Evolutionary conservation across 306 rosid species (phyloP).

Genomic region (Dryas drummondii): DNA sequence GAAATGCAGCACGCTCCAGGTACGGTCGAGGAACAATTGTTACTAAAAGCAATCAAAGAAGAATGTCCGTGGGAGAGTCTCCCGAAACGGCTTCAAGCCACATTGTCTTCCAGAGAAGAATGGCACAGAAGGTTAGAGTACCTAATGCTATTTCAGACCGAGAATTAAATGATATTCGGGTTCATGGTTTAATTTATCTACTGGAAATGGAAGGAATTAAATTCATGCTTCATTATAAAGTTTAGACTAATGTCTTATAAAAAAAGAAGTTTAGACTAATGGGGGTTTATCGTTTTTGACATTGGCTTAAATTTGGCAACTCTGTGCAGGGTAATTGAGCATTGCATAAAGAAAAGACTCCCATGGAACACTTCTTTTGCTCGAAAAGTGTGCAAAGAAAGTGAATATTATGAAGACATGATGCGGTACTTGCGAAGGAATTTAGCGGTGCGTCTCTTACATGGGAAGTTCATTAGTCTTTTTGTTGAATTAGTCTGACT

Average conservation of each 20-base stretch:
- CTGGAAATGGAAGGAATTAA: background rate
- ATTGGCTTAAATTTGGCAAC: slow-evolving; percentile 1
- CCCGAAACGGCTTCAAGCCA: slow-evolving; percentile 72
- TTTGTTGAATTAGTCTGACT: slow-evolving; percentile 22
- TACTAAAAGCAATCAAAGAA: slow-evolving; percentile 72
- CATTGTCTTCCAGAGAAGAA: slow-evolving; percentile 75
- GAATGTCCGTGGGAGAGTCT: slow-evolving; percentile 85
- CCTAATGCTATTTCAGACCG: background rate
- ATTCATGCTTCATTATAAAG: background rate
- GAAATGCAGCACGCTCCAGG: slow-evolving; percentile 66
- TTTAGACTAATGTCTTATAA: background rate
- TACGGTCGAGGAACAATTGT: slow-evolving; percentile 65
- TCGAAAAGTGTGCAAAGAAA: slow-evolving; percentile 71
- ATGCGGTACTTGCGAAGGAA: slow-evolving; percentile 82
- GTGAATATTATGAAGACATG: slow-evolving; percentile 86
- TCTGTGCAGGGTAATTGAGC: slow-evolving; percentile 67
- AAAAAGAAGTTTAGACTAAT: background rate
- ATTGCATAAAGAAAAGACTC: slow-evolving; percentile 87
- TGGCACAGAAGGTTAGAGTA: slow-evolving; percentile 74
- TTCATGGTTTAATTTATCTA: background rate
- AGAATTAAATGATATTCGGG: background rate
- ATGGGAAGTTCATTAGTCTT: slow-evolving; percentile 23
- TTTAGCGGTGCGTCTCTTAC: slow-evolving; percentile 63
- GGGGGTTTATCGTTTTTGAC: background rate
- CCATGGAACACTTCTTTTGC: slow-evolving; percentile 79